Evolutionary conservation across 2,329 filamentous ascomycete species (phyloP).

Genomic region (Aspergillus quadricinctus): DNA sequence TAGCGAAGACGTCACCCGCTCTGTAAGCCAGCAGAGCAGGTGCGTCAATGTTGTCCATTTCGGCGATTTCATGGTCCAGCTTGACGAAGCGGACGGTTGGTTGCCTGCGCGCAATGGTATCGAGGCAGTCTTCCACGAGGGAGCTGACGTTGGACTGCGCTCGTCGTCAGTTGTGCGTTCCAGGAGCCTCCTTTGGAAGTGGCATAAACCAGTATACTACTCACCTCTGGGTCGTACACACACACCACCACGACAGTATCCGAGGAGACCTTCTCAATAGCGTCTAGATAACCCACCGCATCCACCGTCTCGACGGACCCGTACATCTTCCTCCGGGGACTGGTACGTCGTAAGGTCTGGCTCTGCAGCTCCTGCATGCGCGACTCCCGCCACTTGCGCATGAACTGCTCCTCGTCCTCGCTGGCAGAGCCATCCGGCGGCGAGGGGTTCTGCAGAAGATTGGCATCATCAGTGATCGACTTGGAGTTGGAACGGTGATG

Average conservation of each 20-base stretch:
- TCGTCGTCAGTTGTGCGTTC: not conserved
- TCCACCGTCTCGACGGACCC: constrained; percentile 80
- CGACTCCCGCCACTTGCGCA: constrained; percentile 79
- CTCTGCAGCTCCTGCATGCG: constrained; percentile 72
- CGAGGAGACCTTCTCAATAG: constrained; percentile 79
- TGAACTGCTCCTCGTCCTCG: constrained; percentile 73
- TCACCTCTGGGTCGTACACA: constrained; percentile 82
- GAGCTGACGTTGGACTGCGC: constrained; percentile 70
- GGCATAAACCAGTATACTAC: constrained; percentile 24
- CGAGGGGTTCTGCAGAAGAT: constrained; percentile 21
- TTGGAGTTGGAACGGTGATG: constrained; percentile 15
- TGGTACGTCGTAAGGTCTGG: constrained; percentile 63
- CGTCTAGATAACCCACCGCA: constrained; percentile 88
- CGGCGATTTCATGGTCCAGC: constrained; percentile 84
- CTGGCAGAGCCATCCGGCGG: constrained; percentile 30
- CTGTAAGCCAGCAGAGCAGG: constrained; percentile 87
- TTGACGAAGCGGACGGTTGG: constrained; percentile 79
- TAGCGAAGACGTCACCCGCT: constrained; percentile 84
- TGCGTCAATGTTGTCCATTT: constrained; percentile 85
- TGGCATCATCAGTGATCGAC: constrained; percentile 18
- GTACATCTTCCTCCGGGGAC: constrained; percentile 72
- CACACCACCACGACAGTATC: constrained; percentile 88
- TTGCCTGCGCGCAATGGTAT: constrained; percentile 67
- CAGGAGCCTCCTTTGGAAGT: not conserved
- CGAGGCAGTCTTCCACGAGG: constrained; percentile 73